A percentile compares a stretch with the other conserved stretches of the same genome.
Conservation (phyloP, 352 stramenopile species). For the Phytophthora aleatoria region DNA sequence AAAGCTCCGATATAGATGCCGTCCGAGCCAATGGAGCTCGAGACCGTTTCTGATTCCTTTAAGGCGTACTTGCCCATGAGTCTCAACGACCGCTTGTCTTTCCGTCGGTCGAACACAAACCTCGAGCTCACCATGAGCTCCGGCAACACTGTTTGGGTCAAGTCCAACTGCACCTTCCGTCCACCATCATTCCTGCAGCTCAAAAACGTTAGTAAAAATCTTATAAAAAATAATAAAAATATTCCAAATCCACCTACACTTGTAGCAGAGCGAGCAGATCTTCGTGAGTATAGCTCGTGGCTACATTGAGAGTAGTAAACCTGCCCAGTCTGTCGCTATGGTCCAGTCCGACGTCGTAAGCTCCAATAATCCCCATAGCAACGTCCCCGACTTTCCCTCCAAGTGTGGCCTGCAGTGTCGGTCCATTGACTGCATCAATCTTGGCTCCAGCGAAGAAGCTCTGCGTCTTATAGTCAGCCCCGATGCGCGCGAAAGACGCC, state of each 20-base stretch:
- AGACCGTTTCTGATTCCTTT: conserved; percentile 50
- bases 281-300: conserved; percentile 64
- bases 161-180: conserved; percentile 57
- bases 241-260: conserved; percentile 51
- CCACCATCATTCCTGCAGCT: conserved; percentile 64
- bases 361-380: conserved; percentile 53
- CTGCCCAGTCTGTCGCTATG: conserved; percentile 72
- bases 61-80: conserved; percentile 60
- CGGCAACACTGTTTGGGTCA: conserved; percentile 62
- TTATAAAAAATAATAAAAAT: conserved; percentile 1
- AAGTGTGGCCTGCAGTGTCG: conserved; percentile 66
- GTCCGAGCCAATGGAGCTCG: conserved; percentile 73
- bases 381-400: conserved; percentile 53
- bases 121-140: conserved; percentile 68
- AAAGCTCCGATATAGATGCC: conserved; percentile 77
- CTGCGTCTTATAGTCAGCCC: conserved; percentile 61
- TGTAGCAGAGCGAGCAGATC: conserved; percentile 70
- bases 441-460: conserved; percentile 61
- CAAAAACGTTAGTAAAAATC: neutral
- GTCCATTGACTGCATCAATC: conserved; percentile 82
- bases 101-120: conserved; percentile 67
- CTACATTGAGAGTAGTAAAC: conserved; percentile 67
- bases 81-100: conserved; percentile 70
- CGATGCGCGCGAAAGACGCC: conserved; percentile 72
- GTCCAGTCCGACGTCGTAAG: conserved; percentile 81